phyloP scores from a whole-genome alignment of 108 stramenopile species.

The Epithemia pelagica region DNA sequence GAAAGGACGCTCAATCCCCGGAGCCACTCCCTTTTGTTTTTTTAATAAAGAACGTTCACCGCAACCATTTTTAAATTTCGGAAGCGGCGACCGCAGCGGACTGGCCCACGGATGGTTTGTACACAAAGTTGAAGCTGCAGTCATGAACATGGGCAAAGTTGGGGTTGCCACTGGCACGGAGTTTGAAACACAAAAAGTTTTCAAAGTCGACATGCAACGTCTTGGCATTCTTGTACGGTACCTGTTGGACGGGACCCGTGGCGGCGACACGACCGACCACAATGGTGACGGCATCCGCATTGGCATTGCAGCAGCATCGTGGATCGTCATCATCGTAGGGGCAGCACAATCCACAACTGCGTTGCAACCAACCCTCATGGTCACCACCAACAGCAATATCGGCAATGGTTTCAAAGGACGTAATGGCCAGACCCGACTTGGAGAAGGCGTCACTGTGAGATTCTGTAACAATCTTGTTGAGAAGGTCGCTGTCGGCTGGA shows the following conservation, averaged over 20 bases:
- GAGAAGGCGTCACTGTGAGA: background rate
- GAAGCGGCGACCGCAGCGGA: too few relatives aligned
- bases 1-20: too few relatives aligned
- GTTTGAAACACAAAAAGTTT: background rate
- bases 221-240: background rate
- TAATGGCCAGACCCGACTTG: background rate
- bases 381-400: background rate
- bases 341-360: background rate
- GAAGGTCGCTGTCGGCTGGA: background rate
- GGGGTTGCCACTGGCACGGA: background rate
- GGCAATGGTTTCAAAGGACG: background rate
- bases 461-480: background rate
- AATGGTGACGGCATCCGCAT: background rate
- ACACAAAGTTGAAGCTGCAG: conserved; percentile 2
- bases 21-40: too few relatives aligned
- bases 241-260: background rate
- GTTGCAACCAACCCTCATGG: background rate
- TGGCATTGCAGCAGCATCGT: background rate
- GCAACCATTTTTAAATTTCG: too few relatives aligned
- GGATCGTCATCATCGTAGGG: background rate
- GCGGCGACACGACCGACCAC: background rate
- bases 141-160: conserved; percentile 3
- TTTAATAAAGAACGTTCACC: too few relatives aligned
- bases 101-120: too few relatives aligned
- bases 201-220: conserved; percentile 1